These are phyloP conservation scores for Coniosporium tulheliwenetii DNA, from an alignment of 2,329 filamentous ascomycete genomes.

Conservation along the genomic window DNA sequence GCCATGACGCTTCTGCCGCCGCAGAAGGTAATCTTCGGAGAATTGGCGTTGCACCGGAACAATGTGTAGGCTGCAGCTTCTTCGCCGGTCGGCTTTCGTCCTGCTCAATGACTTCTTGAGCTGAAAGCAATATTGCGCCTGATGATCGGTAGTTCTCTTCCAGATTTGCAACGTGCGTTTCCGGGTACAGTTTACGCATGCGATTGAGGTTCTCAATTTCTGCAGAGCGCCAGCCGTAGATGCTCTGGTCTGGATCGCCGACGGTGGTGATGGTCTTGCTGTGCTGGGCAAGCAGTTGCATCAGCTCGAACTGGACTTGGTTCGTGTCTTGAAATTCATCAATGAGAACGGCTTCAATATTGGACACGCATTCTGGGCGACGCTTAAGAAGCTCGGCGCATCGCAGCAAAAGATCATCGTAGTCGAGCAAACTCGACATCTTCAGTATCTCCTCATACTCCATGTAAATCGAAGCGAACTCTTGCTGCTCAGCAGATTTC, in stretches of 20 bases:
- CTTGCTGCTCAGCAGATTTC: slow-evolving; percentile 39
- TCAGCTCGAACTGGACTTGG: slow-evolving; percentile 83
- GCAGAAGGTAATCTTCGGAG: slow-evolving; percentile 58
- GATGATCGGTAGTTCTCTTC: slow-evolving; percentile 94
- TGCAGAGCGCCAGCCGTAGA: slow-evolving; percentile 88
- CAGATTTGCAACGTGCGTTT: slow-evolving; percentile 67
- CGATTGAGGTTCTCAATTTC: slow-evolving; percentile 78
- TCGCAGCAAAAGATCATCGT: slow-evolving; percentile 77
- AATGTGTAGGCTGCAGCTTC: slow-evolving; percentile 63
- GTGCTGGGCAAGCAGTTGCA: slow-evolving; percentile 67
- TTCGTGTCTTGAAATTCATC: slow-evolving; percentile 99
- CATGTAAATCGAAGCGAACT: slow-evolving; percentile 50
- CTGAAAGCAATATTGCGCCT: slow-evolving; percentile 63
- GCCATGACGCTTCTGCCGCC: slow-evolving; percentile 68
- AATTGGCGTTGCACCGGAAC: slow-evolving; percentile 63
- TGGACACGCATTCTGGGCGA: slow-evolving; percentile 68
- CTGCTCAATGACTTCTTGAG: slow-evolving; percentile 79
- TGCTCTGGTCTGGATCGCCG: slow-evolving; percentile 93
- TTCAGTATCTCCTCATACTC: slow-evolving; percentile 67
- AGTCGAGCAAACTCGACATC: slow-evolving; percentile 73
- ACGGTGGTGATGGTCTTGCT: slow-evolving; percentile 77
- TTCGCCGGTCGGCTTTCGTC: slow-evolving; percentile 71
- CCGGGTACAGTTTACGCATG: slow-evolving; percentile 60
- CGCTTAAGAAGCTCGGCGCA: slow-evolving; percentile 64
- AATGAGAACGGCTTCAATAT: slow-evolving; percentile 80